Percentiles rank a stretch among this genome's conserved stretches.
These are phyloP conservation scores for Luffa acutangula DNA, from an alignment of 306 rosid genomes.

Conservation along the genomic window DNA sequence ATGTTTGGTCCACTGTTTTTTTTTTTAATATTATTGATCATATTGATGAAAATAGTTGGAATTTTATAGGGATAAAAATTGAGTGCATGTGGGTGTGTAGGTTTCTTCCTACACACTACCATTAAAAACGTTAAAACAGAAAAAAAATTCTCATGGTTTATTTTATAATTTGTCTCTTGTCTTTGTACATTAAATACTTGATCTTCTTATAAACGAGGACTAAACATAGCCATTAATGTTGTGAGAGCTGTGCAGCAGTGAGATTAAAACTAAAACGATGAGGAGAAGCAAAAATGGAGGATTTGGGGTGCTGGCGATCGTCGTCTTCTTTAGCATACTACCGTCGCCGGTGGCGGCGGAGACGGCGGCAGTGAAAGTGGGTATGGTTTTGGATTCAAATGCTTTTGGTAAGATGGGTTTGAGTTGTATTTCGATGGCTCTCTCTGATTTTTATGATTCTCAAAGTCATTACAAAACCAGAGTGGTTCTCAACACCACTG, in stretches of 20 bases:
- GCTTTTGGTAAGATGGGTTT: neutral
- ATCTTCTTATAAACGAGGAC: too few species aligned
- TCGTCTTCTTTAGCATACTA: neutral
- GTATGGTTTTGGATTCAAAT: neutral
- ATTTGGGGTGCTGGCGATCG: neutral
- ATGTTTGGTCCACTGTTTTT: too few species aligned
- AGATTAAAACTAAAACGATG: neutral
- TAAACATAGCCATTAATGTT: neutral
- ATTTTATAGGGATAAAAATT: too few species aligned
- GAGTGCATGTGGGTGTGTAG: too few species aligned
- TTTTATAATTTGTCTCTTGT: too few species aligned
- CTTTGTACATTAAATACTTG: too few species aligned
- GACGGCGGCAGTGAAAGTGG: neutral
- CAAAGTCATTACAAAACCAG: neutral
- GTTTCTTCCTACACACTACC: too few species aligned
- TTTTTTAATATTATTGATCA: too few species aligned
- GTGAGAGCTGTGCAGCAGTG: neutral
- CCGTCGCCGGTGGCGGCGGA: neutral
- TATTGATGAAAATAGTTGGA: too few species aligned
- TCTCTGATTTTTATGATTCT: constrained; percentile 8
- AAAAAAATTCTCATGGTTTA: too few species aligned
- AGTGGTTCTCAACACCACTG: neutral
- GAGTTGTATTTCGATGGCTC: constrained; percentile 3
- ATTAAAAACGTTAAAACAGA: too few species aligned
- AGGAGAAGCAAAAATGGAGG: neutral